Conservation (phyloP, 495 filamentous ascomycete species). For the Echria macrotheca region DNA sequence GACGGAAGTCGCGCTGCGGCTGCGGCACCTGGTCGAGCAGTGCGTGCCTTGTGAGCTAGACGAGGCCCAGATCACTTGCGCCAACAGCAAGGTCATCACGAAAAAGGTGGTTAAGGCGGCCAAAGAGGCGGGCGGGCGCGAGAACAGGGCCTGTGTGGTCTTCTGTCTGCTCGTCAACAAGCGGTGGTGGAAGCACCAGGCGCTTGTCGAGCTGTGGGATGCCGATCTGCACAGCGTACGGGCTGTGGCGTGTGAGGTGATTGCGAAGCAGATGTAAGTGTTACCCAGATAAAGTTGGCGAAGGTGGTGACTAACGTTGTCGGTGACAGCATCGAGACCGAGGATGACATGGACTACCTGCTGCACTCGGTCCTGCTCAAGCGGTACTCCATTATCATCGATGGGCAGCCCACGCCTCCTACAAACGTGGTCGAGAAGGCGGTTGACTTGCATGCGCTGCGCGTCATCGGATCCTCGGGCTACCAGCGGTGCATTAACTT, state of each 20-base stretch:
- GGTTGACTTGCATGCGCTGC: constrained; percentile 84
- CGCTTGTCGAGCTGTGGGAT: constrained; percentile 81
- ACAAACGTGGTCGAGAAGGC: constrained; percentile 86
- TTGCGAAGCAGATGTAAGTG: constrained; percentile 78
- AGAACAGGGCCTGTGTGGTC: constrained; percentile 68
- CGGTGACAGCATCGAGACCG: constrained; percentile 64
- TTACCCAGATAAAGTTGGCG: no score
- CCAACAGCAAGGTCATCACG: constrained; percentile 83
- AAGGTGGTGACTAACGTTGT: not conserved
- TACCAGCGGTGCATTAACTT: constrained; percentile 90
- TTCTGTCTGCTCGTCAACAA: constrained; percentile 84
- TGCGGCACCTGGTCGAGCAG: constrained; percentile 88
- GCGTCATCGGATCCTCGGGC: constrained; percentile 82
- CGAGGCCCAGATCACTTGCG: constrained; percentile 59
- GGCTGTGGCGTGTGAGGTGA: constrained; percentile 83
- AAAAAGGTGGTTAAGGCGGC: constrained; percentile 70
- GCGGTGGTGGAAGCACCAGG: constrained; percentile 85
- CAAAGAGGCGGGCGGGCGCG: constrained; percentile 68
- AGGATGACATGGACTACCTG: constrained; percentile 70
- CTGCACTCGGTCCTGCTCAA: constrained; percentile 81
- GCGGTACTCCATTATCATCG: constrained; percentile 74
- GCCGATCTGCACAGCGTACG: constrained; percentile 74
- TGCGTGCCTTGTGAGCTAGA: constrained; percentile 84
- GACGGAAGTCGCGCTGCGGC: constrained; percentile 77
- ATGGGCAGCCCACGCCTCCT: constrained; percentile 65